Base-by-base conservation (phyloP, 441 rosid species). In the Mallotus repandus region DNA sequence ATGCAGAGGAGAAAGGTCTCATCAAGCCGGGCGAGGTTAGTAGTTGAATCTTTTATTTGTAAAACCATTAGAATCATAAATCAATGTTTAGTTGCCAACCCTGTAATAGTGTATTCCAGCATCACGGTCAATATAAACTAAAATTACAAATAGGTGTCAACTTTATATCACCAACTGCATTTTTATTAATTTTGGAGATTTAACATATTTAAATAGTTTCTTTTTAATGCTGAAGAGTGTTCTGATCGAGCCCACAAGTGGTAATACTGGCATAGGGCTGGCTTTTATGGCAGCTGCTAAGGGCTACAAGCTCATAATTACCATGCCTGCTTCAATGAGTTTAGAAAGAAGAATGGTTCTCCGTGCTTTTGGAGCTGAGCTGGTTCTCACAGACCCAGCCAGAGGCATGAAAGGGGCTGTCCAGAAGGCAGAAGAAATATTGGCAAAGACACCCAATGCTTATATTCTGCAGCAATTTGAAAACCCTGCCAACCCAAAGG, bases 401-500 rank as follows among this genome's bases (percentile, higher is more conserved):
- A 81, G 75, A 74, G 90, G 86, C 66, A 60, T 86, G 85, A 86
- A 85, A 72, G 90, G 88, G 19, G 87, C 83, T 73, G 74, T 87
- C 58, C 85, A 84, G 77, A 87, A 86, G 79, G 89, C 90, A 18
- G 86, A 84, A 72, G 89, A 87, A 80, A 81, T 90, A 70, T 21
- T 35, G 19, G 80, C 66, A 38, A 86, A 82, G 78, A 90, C 87
- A 35, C 87, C 87, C 4, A 81, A 88, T 78, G 64, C 90, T 66
- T 89, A 77, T 70, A 65, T 88, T 68, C 84, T 88, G 69, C 81
- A 72, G 72, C 89, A 86, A 79, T 86, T 86, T 43, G 87, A 86
- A 69, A 86, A 89, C 63, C 85, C 86, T 48, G 85, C 96, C 78
- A 90, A 88, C 80, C 93, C 91, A 43, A 87, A 88, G 89, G 96